phyloP scores from a whole-genome alignment of 2,329 filamentous ascomycete genomes.

The Apiospora malaysiana region DNA sequence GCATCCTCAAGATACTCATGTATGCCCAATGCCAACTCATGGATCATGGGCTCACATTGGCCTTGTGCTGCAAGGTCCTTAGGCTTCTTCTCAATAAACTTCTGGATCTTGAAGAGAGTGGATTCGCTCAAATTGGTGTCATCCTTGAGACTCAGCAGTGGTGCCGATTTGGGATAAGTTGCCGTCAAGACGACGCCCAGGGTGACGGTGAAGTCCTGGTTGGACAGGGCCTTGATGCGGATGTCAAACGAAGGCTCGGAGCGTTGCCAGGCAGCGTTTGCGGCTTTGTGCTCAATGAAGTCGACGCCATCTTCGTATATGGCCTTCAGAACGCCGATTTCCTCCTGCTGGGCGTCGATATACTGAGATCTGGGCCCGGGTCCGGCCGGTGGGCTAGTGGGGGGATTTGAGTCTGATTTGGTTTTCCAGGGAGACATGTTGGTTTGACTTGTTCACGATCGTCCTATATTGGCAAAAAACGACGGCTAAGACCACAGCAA shows the following conservation, averaged over 20 bases:
- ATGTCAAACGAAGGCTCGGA: constrained; percentile 85
- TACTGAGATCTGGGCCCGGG: constrained; percentile 64
- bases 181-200: constrained; percentile 84
- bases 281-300: constrained; percentile 75
- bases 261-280: constrained; percentile 87
- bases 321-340: constrained; percentile 82
- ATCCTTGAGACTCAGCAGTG: constrained; percentile 72
- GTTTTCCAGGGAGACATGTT: constrained; percentile 62
- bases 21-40: constrained; percentile 70
- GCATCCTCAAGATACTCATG: constrained; percentile 85
- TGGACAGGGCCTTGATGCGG: constrained; percentile 73
- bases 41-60: constrained; percentile 62
- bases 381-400: constrained; percentile 47
- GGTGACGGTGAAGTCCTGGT: constrained; percentile 72
- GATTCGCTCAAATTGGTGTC: constrained; percentile 70
- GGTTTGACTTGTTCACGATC: constrained; percentile 31
- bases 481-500: constrained; percentile 52
- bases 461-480: constrained; percentile 40
- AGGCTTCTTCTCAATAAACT: constrained; percentile 64
- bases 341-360: constrained; percentile 84
- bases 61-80: constrained; percentile 57
- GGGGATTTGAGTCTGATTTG: constrained; percentile 46
- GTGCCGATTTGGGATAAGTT: constrained; percentile 87
- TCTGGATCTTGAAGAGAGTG: constrained; percentile 73
- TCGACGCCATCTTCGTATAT: constrained; percentile 81